Evolutionary conservation across 768 basidiomycete genomes (phyloP), one percentile per base, ranked within the genome.

Genomic region (Chalciporus piperatus): DNA sequence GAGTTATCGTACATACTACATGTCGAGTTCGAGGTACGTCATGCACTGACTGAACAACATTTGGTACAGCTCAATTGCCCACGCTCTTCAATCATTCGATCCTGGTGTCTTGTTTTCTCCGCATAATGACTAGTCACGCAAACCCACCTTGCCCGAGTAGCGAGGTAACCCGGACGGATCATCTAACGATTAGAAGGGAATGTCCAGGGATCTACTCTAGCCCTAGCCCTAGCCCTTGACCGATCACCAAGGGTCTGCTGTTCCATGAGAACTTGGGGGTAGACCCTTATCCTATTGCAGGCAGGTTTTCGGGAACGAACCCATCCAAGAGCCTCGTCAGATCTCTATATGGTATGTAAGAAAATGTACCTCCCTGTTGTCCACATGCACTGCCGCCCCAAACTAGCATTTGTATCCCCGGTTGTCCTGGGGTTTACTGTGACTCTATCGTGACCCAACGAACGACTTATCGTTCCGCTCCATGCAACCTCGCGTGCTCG

Each of bases 151-250:
- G 17, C 42, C 20, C 33, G 44, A 14, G 42, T 55, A 55, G 35
- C 42, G 57, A 50, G 47, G 51, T 43, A 6, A 48, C 35, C 13
- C 53, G 53, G 58, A 51, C 52, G 61, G 61, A 64, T 53, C 58
- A 28, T 40, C 41, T 22, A 27, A 22, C 22, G 2, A 13, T 10
- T 33, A 17, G 44, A 45, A 45, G 9, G n/a, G 30, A 19, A 20
- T 25, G 19, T 38, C 27, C 28, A 23, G 32, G 35, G 14, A 17
- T 35, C 10, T n/a, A 6, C 17, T 12, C 14, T n/a, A 23, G 16
- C 19, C 16, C 19, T 5, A 30, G 19, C 41, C 16, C 19, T 2
- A 28, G 19, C 41, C 22, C 13, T 45, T 20, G 30, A 33, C 30
- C 44, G 19, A 33, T 32, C 42, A 13, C 14, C 28, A 33, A 45